Base-by-base conservation (phyloP, 495 filamentous ascomycete genomes). In the Umbilicaria muhlenbergii region DNA sequence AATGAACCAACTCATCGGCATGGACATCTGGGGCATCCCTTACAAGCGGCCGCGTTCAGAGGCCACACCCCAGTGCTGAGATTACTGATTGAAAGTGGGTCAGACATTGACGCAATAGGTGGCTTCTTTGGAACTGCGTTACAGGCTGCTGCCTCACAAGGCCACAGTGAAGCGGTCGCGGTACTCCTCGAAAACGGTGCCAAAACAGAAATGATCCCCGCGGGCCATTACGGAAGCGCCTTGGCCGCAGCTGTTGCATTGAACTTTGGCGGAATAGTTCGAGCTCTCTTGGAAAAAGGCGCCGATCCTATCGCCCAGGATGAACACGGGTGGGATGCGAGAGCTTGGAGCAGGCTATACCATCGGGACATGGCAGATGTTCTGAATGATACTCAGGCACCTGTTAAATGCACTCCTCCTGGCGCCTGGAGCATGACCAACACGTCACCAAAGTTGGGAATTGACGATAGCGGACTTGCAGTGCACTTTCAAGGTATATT, bases 251-350 rank as follows among this genome's bases (percentile, higher is more conserved):
- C 19, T 5, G 5, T 21, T 21, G 19, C 38, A 7, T 7, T 40
- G 38, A 14, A 36, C 3, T 39, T 49, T 41, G 47, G 43, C 28
- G 41, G 12, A 24, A 43, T 48, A 39, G 43, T 49, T 41, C 33
- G 36, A 32, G 45, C 8, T 24, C 7, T 36, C 2, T 16, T 13
- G 5, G 8, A 41, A 18, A 8, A 21, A 5, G n/a, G 38, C 38
- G 38, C 38, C 2, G 19, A 31, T 24, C 39, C 19, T 15, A 10
- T 16, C 16, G 31, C 19, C 34, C 2, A n/a, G n/a, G 34, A 36
- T 5, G 34, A 36, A 36, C 34, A 36, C 16, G 34, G 34, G 34
- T 21, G 19, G 19, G 19, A 21, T 5, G 19, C 19, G 19, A 5
- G 19, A 5, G 19, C 5, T 5, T 21, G 19, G 19, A 21, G 19